These are phyloP conservation scores for Naumovozyma dairenensis DNA, from an alignment of 805 yeast species.

Conservation along the genomic window DNA sequence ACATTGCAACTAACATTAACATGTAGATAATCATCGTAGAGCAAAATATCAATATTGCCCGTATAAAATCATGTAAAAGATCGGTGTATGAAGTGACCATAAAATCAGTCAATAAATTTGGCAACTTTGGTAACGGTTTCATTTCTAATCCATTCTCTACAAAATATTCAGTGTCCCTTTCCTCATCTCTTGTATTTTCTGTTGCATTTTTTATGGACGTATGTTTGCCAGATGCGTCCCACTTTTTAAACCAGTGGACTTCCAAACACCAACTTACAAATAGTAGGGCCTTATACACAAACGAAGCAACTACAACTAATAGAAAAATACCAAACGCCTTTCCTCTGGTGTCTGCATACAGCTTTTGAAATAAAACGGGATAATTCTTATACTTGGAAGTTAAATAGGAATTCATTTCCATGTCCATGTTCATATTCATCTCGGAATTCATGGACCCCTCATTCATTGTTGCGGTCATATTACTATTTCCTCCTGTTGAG, in stretches of 20 bases:
- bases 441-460: slow-evolving; percentile 7
- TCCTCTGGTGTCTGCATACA: slow-evolving; percentile 45
- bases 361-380: slow-evolving; percentile 52
- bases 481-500: slow-evolving; percentile 1
- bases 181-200: slow-evolving; percentile 23
- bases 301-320: slow-evolving; percentile 47
- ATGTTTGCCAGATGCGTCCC: slow-evolving; percentile 17
- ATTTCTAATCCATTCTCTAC: slow-evolving; percentile 11
- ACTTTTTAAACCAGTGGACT: slow-evolving; percentile 49
- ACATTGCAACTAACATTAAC: slow-evolving; percentile 73
- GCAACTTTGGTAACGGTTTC: slow-evolving; percentile 21
- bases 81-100: slow-evolving; percentile 23
- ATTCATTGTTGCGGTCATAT: slow-evolving; percentile 1
- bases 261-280: slow-evolving; percentile 57
- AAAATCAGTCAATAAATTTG: slow-evolving; percentile 22
- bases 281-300: slow-evolving; percentile 49
- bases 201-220: slow-evolving; percentile 1
- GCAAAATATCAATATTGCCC: slow-evolving; percentile 46
- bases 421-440: slow-evolving; percentile 16
- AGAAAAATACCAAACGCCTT: slow-evolving; percentile 68
- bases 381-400: slow-evolving; percentile 41
- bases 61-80: slow-evolving; percentile 37
- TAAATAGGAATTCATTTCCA: slow-evolving; percentile 50
- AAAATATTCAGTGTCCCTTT: slow-evolving; percentile 29
- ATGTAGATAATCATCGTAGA: slow-evolving; percentile 62